Conservation (phyloP, 371 early-diverging fungal species). For the Mortierella sp. region DNA sequence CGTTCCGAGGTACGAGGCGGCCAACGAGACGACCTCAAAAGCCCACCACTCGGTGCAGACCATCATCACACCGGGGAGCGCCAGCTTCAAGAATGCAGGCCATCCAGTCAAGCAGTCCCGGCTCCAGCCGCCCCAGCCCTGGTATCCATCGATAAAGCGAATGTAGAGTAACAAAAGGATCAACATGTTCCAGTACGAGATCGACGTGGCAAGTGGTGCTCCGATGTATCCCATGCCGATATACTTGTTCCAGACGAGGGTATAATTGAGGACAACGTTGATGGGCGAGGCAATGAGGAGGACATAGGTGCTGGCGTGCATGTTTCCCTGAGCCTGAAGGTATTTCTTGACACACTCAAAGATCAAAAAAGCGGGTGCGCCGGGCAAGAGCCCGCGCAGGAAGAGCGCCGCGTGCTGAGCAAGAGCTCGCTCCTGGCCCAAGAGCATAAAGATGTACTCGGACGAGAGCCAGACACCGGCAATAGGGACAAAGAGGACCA, state of each 20-base stretch:
- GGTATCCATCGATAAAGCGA: slow-evolving; percentile 73
- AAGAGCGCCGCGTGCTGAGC: slow-evolving; percentile 70
- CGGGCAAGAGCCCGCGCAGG: slow-evolving; percentile 75
- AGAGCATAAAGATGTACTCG: slow-evolving; percentile 61
- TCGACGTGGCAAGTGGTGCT: slow-evolving; percentile 84
- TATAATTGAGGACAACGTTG: slow-evolving; percentile 81
- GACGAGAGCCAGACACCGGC: slow-evolving; percentile 83
- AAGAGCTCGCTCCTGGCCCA: slow-evolving; percentile 72
- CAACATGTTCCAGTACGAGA: slow-evolving; percentile 83
- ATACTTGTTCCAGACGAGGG: slow-evolving; percentile 78
- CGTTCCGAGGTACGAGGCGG: slow-evolving; percentile 84
- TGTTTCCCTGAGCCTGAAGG: slow-evolving; percentile 86
- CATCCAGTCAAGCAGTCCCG: slow-evolving; percentile 73
- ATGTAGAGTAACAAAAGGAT: slow-evolving; percentile 74
- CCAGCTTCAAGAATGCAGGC: slow-evolving; percentile 79
- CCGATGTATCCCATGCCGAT: slow-evolving; percentile 84
- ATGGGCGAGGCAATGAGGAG: slow-evolving; percentile 79
- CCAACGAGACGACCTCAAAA: slow-evolving; percentile 82
- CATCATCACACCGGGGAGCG: slow-evolving; percentile 79
- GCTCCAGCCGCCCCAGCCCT: slow-evolving; percentile 91
- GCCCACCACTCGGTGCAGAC: slow-evolving; percentile 85
- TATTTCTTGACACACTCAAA: slow-evolving; percentile 87
- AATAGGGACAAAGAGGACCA: slow-evolving; percentile 78
- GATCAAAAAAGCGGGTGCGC: slow-evolving; percentile 80
- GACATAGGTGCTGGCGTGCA: slow-evolving; percentile 84